Conservation (phyloP, 441 rosid genomes). For the Gossypium trilobum region DNA sequence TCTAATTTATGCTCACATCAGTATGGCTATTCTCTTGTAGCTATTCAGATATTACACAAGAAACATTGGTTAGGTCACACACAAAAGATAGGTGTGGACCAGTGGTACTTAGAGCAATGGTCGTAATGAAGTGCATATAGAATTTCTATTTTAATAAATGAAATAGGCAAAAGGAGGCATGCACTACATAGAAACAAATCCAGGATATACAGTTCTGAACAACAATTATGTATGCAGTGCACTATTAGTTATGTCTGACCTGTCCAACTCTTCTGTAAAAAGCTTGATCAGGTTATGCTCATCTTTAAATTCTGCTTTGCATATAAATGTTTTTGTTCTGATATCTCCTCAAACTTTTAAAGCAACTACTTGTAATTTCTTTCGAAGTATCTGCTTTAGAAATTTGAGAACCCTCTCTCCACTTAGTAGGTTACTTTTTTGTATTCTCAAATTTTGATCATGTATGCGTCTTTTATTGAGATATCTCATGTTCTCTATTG, state of each 20-base stretch:
- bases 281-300: no score
- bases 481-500: no score
- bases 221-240: neutral
- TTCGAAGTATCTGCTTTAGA: no score
- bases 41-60: neutral
- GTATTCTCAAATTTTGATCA: no score
- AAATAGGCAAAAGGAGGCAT: neutral
- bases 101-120: neutral
- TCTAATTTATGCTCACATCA: neutral
- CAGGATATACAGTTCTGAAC: neutral
- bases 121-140: neutral
- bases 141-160: neutral
- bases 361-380: no score
- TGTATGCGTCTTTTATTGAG: no score
- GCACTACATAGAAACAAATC: neutral
- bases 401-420: no score
- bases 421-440: no score
- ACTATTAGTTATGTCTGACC: neutral
- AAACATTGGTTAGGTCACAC: neutral
- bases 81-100: neutral
- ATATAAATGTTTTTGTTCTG: no score
- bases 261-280: no score
- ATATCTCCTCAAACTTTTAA: no score
- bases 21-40: neutral
- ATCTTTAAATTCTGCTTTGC: no score